Base-by-base conservation (phyloP, 2,329 filamentous ascomycete genomes). In the Simplicillium sp. region DNA sequence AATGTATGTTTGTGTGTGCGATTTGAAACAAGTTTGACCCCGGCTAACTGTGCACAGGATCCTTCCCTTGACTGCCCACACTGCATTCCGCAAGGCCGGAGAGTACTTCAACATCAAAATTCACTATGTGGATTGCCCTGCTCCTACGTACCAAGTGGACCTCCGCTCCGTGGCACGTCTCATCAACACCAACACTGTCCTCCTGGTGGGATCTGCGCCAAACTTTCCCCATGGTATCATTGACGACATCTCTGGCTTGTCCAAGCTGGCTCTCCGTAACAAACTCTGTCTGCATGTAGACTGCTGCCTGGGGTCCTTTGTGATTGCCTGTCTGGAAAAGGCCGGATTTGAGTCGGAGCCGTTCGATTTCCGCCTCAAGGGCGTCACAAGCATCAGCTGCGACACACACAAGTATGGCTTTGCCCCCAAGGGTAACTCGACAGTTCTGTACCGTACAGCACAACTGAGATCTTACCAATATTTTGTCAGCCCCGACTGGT, bases 371-470 rank as follows among this genome's bases (percentile, higher is more conserved):
- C 80, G 85, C 42, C 80, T 94, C 44, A 87, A 86, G 50, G 92
- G 92, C 52, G 92, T 98, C 31, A 96, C 90, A 3, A 90, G 84
- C 61, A 97, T 98, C 61, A 88, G 82, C 50, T 94, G 89, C 61
- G 92, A 98, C 60, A 98, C 92, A 3, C 92, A 98, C 75, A 98
- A 98, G 63, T 98, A 98, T 60, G 92, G 92, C 31, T 98, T 98
- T 58, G 92, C 92, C 1, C 92, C 92, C 40, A 98, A 98, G 68
- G 92, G 92, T 50, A 98, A 94, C 73, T 92, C 84, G 39, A 92
- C 88, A 2, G 74, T 95, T 12, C 73, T 98, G 34, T 98, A 98
- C 73, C 87, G 92, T 52, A 84, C 80, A 36, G 75, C 81, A 29
- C 67, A 76, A 36, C 76, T 94, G 49, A 80, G 92, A 51, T 79